Conservation (phyloP, 495 filamentous ascomycete genomes). For the Sabuloglossum arenarium region DNA sequence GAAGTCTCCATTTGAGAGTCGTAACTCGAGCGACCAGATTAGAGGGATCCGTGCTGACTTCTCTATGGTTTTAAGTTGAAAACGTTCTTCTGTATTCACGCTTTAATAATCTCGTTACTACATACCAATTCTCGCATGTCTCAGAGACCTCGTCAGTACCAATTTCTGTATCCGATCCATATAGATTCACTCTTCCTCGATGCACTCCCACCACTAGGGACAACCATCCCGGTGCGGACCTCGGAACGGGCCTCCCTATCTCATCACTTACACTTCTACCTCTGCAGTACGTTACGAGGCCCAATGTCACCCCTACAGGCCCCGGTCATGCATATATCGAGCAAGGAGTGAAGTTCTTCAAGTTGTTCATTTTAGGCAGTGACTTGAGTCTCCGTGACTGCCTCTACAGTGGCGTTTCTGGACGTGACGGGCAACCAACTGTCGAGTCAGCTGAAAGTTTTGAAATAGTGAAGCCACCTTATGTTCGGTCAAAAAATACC, state of each 20-base stretch:
- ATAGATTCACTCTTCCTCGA: slow-evolving; percentile 1
- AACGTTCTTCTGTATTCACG: slow-evolving; percentile 11
- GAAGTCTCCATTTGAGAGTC: slow-evolving; percentile 2
- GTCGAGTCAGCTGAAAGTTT: not conserved
- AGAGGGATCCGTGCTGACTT: slow-evolving; percentile 3
- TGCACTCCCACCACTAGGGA: not conserved
- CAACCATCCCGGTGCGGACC: not conserved
- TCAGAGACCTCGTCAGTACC: not conserved
- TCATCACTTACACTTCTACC: slow-evolving; percentile 2
- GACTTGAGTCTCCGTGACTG: slow-evolving; percentile 9
- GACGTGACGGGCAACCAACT: not conserved
- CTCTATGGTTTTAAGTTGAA: slow-evolving; percentile 5
- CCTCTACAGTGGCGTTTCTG: slow-evolving; percentile 5
- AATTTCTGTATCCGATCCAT: slow-evolving; percentile 4
- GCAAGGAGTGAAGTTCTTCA: slow-evolving; percentile 11
- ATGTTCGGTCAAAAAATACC: not conserved
- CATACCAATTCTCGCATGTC: slow-evolving; percentile 9
- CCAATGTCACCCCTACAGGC: slow-evolving; percentile 1
- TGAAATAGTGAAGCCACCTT: not conserved
- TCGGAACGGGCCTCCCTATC: not conserved
- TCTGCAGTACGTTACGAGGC: not conserved
- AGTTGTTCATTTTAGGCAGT: slow-evolving; percentile 9
- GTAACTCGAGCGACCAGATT: not conserved
- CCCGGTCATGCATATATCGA: slow-evolving; percentile 7
- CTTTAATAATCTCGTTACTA: slow-evolving; percentile 11